phyloP scores from a whole-genome alignment of 257 asterid genomes.

The Fraxinus anomala region DNA sequence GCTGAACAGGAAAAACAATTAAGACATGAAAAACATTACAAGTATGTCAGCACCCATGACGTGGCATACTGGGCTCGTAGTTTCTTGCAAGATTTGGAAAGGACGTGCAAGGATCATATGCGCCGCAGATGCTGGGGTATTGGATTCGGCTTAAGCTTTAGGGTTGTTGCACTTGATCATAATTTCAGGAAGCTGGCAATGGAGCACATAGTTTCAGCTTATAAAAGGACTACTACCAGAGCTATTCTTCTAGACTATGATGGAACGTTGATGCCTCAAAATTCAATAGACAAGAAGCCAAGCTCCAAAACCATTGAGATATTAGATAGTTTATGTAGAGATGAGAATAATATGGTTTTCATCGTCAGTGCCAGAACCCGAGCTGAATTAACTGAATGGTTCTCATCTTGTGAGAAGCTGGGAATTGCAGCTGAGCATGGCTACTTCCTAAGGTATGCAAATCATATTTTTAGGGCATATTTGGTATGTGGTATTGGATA shows the following conservation, averaged over 20 bases:
- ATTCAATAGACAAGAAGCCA: conserved; percentile 78
- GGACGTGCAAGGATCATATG: conserved; percentile 82
- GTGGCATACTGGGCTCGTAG: conserved; percentile 93
- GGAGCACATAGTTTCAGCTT: conserved; percentile 92
- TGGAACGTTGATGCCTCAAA: conserved; percentile 89
- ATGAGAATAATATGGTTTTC: conserved; percentile 70
- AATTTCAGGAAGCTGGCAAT: conserved; percentile 74
- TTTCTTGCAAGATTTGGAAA: conserved; percentile 77
- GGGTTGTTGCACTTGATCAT: conserved; percentile 85
- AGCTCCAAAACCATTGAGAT: conserved; percentile 67
- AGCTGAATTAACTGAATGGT: conserved; percentile 59
- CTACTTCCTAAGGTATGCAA: conserved; percentile 59
- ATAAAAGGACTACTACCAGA: conserved; percentile 64
- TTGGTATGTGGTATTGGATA: not conserved
- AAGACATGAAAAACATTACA: conserved; percentile 84
- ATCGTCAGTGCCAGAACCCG: conserved; percentile 70
- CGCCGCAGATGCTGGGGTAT: conserved; percentile 88
- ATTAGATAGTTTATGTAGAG: conserved; percentile 60
- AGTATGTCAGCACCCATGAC: conserved; percentile 84
- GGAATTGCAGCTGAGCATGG: conserved; percentile 96
- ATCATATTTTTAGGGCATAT: not conserved
- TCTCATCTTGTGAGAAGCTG: conserved; percentile 66
- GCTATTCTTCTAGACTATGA: conserved; percentile 83
- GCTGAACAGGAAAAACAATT: conserved; percentile 80
- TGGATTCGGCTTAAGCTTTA: conserved; percentile 79